Evolutionary conservation across 805 yeast genomes (phyloP).

Genomic region (Torulaspora microellipsoides): DNA sequence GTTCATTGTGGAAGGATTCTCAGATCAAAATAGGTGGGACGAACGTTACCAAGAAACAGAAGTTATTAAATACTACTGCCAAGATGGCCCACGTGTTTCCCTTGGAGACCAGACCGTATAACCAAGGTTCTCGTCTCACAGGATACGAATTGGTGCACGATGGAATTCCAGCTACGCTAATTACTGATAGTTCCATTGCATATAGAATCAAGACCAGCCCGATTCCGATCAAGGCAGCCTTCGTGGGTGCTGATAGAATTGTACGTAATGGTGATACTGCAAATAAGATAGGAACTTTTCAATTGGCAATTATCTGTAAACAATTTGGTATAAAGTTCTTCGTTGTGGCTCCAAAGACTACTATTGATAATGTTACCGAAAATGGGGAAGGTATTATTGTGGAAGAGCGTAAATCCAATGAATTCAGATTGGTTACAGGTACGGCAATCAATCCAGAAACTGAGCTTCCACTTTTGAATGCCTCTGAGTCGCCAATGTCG

Average conservation of each 20-base stretch:
- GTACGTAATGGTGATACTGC: slow-evolving; percentile 95
- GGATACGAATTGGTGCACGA: slow-evolving; percentile 88
- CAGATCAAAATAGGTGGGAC: slow-evolving; percentile 24
- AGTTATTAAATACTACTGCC: slow-evolving; percentile 33
- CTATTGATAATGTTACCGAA: slow-evolving; percentile 65
- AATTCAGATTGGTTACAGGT: slow-evolving; percentile 74
- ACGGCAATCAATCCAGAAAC: slow-evolving; percentile 40
- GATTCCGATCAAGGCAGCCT: slow-evolving; percentile 78
- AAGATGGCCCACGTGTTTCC: slow-evolving; percentile 72
- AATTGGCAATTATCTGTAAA: slow-evolving; percentile 68
- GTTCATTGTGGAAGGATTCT: slow-evolving; percentile 57
- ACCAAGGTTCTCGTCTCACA: slow-evolving; percentile 92
- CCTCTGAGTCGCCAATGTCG: slow-evolving; percentile 31
- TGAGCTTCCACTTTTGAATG: slow-evolving; percentile 25
- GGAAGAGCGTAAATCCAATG: slow-evolving; percentile 81
- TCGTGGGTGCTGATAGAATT: slow-evolving; percentile 94
- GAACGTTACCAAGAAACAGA: slow-evolving; percentile 26
- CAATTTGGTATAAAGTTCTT: slow-evolving; percentile 70
- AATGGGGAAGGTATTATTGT: slow-evolving; percentile 75
- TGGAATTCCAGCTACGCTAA: slow-evolving; percentile 77
- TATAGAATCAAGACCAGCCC: slow-evolving; percentile 48
- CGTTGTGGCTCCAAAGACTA: slow-evolving; percentile 94
- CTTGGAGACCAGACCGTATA: slow-evolving; percentile 92
- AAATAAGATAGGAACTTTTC: slow-evolving; percentile 93
- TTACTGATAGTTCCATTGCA: slow-evolving; percentile 90